Conservation (phyloP, 2,329 filamentous ascomycete genomes). For the Rasamsonia emersonii region DNA sequence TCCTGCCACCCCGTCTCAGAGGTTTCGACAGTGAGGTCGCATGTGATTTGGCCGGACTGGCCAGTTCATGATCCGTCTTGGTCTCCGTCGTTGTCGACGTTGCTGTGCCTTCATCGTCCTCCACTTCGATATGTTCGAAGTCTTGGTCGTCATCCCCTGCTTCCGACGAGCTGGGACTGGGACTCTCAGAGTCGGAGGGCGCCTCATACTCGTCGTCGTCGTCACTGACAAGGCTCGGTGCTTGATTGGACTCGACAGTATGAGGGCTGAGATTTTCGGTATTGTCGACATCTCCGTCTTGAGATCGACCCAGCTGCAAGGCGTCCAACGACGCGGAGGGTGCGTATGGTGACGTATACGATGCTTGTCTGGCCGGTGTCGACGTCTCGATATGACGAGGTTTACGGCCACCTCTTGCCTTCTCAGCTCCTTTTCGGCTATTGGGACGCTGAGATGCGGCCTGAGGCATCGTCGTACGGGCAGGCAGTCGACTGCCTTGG, state of each 20-base stretch:
- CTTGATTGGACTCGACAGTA: conserved; percentile 63
- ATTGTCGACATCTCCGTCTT: conserved; percentile 42
- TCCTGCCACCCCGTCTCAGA: conserved; percentile 23
- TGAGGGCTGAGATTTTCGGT: conserved; percentile 57
- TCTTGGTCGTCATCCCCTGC: conserved; percentile 47
- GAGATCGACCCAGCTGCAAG: conserved; percentile 11
- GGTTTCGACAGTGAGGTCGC: conserved; percentile 21
- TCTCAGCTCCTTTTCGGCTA: conserved; percentile 51
- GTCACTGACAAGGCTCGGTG: conserved; percentile 63
- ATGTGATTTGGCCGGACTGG: conserved; percentile 18
- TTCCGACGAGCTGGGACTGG: conserved; percentile 38
- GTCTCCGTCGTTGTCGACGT: conserved; percentile 25
- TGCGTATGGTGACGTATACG: conserved; percentile 21
- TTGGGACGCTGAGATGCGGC: conserved; percentile 40
- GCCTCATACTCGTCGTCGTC: conserved; percentile 64
- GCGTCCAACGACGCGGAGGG: conserved; percentile 35
- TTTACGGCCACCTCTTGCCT: conserved; percentile 25
- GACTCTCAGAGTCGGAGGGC: conserved; percentile 57
- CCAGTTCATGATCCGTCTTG: conserved; percentile 25
- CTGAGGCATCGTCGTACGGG: conserved; percentile 49
- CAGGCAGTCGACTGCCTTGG: conserved; percentile 41
- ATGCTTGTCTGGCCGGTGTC: conserved; percentile 24
- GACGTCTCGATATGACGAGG: conserved; percentile 33
- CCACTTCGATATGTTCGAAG: conserved; percentile 37
- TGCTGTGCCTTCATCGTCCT: conserved; percentile 35